phyloP scores from a whole-genome alignment of 176 grass and related monocot genomes.

The Musa itinerans region DNA sequence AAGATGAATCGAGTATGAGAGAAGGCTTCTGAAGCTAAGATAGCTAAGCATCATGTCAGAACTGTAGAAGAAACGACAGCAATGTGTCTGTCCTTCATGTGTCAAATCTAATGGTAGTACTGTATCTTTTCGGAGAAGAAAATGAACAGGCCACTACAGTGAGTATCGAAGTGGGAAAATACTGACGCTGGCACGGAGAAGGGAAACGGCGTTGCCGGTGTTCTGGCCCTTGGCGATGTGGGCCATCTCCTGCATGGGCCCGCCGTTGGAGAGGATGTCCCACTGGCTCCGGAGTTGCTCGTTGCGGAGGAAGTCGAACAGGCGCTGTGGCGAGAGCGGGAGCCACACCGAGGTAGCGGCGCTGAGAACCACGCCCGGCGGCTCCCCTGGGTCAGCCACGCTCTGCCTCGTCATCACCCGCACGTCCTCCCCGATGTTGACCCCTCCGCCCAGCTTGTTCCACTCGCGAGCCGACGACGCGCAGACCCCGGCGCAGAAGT shows the following conservation, averaged over 20 bases:
- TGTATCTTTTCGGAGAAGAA: neutral
- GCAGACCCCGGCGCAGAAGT: slow-evolving; percentile 75
- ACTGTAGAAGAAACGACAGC: neutral
- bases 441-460: slow-evolving; percentile 56
- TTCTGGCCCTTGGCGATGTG: slow-evolving; percentile 80
- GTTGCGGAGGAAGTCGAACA: slow-evolving; percentile 79
- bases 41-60: neutral
- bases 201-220: slow-evolving; percentile 75
- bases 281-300: slow-evolving; percentile 59
- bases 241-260: slow-evolving; percentile 80
- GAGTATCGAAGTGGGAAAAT: neutral
- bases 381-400: slow-evolving; percentile 82
- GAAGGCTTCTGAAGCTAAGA: neutral
- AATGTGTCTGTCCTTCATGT: neutral
- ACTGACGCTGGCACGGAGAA: slow-evolving; percentile 75
- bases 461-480: slow-evolving; percentile 69
- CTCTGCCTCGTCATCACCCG: slow-evolving; percentile 61
- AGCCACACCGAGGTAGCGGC: slow-evolving; percentile 87
- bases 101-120: neutral
- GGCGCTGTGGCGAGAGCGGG: slow-evolving; percentile 39
- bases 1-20: neutral
- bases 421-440: slow-evolving; percentile 65
- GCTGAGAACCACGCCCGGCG: slow-evolving; percentile 75
- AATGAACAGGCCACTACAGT: neutral
- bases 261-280: slow-evolving; percentile 89